Base-by-base conservation (phyloP, 2,329 filamentous ascomycete species). In the Aureobasidium musti region DNA sequence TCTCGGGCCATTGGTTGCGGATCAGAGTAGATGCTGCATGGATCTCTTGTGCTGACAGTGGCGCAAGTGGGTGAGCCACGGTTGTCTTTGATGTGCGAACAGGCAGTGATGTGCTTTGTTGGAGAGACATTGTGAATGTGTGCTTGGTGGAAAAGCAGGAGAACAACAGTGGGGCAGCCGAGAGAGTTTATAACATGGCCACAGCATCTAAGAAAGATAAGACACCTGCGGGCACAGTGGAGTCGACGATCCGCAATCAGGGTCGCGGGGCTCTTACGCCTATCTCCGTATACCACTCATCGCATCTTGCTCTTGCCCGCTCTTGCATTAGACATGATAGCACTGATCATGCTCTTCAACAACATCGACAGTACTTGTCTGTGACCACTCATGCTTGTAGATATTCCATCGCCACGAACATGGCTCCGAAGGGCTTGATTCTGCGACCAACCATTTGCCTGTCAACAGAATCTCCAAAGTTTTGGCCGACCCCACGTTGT, bases 41-140 rank as follows among this genome's bases (percentile, higher is more conserved):
- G 69, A 89, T 87, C 74, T 89, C 87, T 26, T 77, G 72, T n/a
- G 80, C 80, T 33, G 80, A 83, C 49, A 89, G 78, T 39, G 87
- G 86, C 6, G 85, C 84, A 63, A 89, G 80, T 13, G 87, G 87
- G 70, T 89, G 87, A n/a, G 71, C 49, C 30, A 57, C 45, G 39
- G 59, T 59, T 45, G 71, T 71, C 68, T 72, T 74, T 19, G 70
- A 65, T 7, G 70, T 57, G 35, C 72, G 68, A 17, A 72, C 59
- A 3, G 73, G 73, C 50, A 75, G 59, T n/a, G 60, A 64, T 53
- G 57, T 56, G 41, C 28, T 61, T 8, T 45, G 26, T 63, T 67
- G 56, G 8, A 67, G 47, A 53, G 65, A 67, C 65, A 67, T 67
- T 37, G 37, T 67, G 50, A 17, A 17, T 4, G 28, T 26, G 28